Base-by-base conservation (phyloP, 2,329 filamentous ascomycete species). In the Annulohypoxylon truncatum region DNA sequence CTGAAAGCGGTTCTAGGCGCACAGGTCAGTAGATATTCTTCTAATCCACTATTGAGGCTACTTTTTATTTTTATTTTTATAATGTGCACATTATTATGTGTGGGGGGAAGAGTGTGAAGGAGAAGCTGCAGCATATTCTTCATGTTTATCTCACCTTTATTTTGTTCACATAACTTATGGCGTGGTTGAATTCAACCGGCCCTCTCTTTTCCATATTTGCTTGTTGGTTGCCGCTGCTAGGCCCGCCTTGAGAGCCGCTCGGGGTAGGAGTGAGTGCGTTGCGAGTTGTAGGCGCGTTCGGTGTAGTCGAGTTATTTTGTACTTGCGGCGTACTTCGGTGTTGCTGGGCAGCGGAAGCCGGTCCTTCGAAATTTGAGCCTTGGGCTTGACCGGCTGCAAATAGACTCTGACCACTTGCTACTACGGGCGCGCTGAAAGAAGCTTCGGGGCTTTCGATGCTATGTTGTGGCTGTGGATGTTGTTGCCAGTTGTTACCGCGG, bases 111-210 rank as follows among this genome's bases (percentile, higher is more conserved):
- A 53, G 50, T 24, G 46, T 26, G 7, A 33, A 18, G 50, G 31
- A 28, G 29, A n/a, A 7, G 18, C 51, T 20, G 26, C 4, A 33
- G 38, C 24, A 26, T 29, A 28, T 35, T 52, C 29, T 12, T 52
- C 15, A 57, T 7, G 8, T 59, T 51, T 33, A 24, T 73, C 86
- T 78, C 82, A 96, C 94, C 90, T 99, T 99, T 75, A 99, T 99
- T 82, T 99, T 99, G 78, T 99, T 99, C 58, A 99, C 96, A 75
- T 99, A 99, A 78, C 94, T 98, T 69, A 99, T 99, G 0, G 96
- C 96, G 80, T 99, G 96, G 77, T 99, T 99, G 79, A 99, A 99
- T 77, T 99, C 96, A 15, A 99, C 96, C 1, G 96, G 96, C 0
- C 94, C 95, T 60, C 94, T 89, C 76, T 96, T 96, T 79, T 96